phyloP scores from a whole-genome alignment of 768 basidiomycete species.

The Xerocomellus dryophilus region DNA sequence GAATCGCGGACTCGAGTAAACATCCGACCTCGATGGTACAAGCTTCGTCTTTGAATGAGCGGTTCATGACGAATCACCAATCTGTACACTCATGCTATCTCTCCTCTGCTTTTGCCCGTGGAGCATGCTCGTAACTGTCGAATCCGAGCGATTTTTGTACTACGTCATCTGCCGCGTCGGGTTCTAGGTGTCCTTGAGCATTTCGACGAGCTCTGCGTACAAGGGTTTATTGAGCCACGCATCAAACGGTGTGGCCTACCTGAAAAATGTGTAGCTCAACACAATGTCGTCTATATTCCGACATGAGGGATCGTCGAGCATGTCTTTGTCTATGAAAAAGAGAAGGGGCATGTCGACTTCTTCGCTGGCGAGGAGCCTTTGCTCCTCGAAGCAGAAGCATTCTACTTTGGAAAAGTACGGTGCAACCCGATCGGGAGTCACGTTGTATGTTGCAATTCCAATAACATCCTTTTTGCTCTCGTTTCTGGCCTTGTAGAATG shows the following conservation, averaged over 20 bases:
- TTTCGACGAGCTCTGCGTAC: constrained; percentile 77
- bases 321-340: constrained; percentile 98
- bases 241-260: constrained; percentile 42
- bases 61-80: not conserved
- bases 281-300: constrained; percentile 87
- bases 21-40: too few relatives aligned
- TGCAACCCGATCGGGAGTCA: constrained; percentile 94
- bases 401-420: constrained; percentile 99
- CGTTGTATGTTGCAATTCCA: constrained; percentile 98
- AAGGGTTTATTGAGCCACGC: not conserved
- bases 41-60: too few relatives aligned
- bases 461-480: constrained; percentile 83
- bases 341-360: constrained; percentile 97
- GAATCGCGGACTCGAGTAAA: too few relatives aligned
- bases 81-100: not conserved
- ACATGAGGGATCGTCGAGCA: constrained; percentile 89
- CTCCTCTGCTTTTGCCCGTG: constrained; percentile 27
- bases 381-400: constrained; percentile 99
- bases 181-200: constrained; percentile 79
- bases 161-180: constrained; percentile 79
- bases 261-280: constrained; percentile 96
- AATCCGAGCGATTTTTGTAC: constrained; percentile 83
- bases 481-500: constrained; percentile 95
- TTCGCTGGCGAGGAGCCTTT: constrained; percentile 89
- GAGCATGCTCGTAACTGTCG: constrained; percentile 52